Base-by-base conservation (phyloP, 2,329 filamentous ascomycete genomes). In the Hymenoscyphus fraxineus region DNA sequence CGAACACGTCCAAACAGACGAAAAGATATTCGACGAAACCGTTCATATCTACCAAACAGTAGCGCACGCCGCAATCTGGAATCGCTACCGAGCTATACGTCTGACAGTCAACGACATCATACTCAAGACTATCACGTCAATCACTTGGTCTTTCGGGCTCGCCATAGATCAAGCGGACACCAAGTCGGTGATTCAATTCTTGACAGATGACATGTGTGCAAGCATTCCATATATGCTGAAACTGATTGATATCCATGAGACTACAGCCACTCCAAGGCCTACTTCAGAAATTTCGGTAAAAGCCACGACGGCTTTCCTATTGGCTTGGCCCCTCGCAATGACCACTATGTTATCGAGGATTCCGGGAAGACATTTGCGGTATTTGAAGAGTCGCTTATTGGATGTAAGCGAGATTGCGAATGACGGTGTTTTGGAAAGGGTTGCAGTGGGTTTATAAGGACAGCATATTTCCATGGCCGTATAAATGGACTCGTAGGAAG, bases 31-130 rank as follows among this genome's bases (percentile, higher is more conserved):
- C 27, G 47, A 61, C 32, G 9, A 15, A 1, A 47, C 16, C 39
- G 60, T 63, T 47, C 65, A 67, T 40, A 38, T 61, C 7, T 67
- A 67, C 40, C 57, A 63, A 27, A 65, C 55, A 3, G 58, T 44
- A 6, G 60, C 61, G 19, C 65, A 67, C 58, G 63, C 61, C 15
- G 63, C 63, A 22, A 63, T 67, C 58, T 67, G 65, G 65, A 62
- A 64, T 40, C 63, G 65, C 2, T 67, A 65, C n/a, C 60, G 63
- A 13, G 59, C 59, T 15, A 15, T 65, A 10, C 65, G 65, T 38
- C 58, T 67, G 9, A 38, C 39, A 16, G 57, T 65, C 2, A 67
- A 65, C 56, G 61, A 64, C 19, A 59, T 64, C 35, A 64, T 65
- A 13, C n/a, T 60, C 31, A 63, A 60, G 13, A 16, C 22, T 12